These are phyloP conservation scores for Dactylellina sp. DNA, from an alignment of 2,329 filamentous ascomycete species.

Conservation along the genomic window DNA sequence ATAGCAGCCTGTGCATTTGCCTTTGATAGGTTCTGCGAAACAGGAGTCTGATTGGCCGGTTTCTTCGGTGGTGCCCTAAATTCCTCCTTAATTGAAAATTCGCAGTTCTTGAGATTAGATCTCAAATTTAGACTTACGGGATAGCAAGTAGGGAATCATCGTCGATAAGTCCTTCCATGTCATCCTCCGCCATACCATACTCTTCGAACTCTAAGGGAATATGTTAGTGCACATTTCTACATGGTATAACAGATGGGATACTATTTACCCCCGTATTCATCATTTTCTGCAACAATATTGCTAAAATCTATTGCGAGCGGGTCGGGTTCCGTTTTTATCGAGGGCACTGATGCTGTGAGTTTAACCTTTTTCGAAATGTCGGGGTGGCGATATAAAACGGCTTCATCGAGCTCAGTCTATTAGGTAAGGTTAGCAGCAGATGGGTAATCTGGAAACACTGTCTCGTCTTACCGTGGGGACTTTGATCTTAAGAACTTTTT, in stretches of 20 bases:
- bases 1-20: conserved; percentile 1
- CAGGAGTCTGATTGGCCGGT: not conserved
- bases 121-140: conserved; percentile 5
- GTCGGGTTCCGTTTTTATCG: conserved; percentile 40
- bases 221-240: not conserved
- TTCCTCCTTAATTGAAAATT: no score
- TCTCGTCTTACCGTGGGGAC: conserved; percentile 28
- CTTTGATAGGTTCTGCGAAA: conserved; percentile 20
- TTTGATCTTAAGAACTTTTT: conserved; percentile 91
- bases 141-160: conserved; percentile 37
- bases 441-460: not conserved
- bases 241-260: not conserved
- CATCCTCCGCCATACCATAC: conserved; percentile 52
- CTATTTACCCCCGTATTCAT: conserved; percentile 44
- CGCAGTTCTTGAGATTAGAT: not conserved
- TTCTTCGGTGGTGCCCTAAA: conserved; percentile 12
- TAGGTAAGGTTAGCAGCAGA: not conserved
- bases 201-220: conserved; percentile 43
- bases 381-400: conserved; percentile 45
- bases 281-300: conserved; percentile 52
- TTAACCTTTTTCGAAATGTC: conserved; percentile 39
- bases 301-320: conserved; percentile 50
- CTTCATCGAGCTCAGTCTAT: conserved; percentile 50
- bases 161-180: conserved; percentile 51
- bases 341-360: not conserved